Conservation (phyloP, 2,329 filamentous ascomycete genomes). For the Amauroascus verrucosus region DNA sequence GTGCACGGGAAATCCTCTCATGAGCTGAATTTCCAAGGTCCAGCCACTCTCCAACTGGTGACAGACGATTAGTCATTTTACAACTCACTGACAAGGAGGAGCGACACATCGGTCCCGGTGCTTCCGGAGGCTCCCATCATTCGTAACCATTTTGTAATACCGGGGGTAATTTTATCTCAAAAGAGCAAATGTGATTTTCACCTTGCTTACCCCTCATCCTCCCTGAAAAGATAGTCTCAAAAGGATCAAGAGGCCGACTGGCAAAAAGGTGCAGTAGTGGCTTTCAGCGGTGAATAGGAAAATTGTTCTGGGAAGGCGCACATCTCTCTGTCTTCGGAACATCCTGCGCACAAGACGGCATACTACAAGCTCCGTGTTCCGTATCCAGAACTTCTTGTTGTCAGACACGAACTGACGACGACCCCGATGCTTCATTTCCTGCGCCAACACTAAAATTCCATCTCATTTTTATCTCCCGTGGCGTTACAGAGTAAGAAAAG, state of each 20-base stretch:
- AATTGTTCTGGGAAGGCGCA: too few species aligned
- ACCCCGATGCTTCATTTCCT: too few species aligned
- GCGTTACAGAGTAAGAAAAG: too few species aligned
- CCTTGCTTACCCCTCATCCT: neutral
- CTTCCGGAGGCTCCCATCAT: slow-evolving; percentile 4
- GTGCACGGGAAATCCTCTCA: neutral
- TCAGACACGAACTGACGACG: too few species aligned
- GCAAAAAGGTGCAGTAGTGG: neutral
- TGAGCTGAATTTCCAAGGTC: neutral
- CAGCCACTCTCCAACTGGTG: neutral
- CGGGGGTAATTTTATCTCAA: neutral
- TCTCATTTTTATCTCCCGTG: too few species aligned
- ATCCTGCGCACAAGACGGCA: neutral
- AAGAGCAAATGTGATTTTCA: neutral
- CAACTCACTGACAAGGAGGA: neutral
- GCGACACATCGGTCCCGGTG: slow-evolving; percentile 1
- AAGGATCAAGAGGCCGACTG: neutral
- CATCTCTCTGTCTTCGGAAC: too few species aligned
- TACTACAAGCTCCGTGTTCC: neutral
- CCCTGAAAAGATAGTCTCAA: neutral
- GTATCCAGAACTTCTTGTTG: too few species aligned
- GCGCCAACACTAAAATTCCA: too few species aligned
- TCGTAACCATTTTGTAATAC: neutral
- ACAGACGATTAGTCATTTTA: neutral
- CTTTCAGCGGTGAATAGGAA: too few species aligned